Percentiles rank a stretch among this genome's conserved stretches.
These are phyloP conservation scores for Martiniozyma asiatica DNA, from an alignment of 1,139 yeast genomes.

Conservation along the genomic window DNA sequence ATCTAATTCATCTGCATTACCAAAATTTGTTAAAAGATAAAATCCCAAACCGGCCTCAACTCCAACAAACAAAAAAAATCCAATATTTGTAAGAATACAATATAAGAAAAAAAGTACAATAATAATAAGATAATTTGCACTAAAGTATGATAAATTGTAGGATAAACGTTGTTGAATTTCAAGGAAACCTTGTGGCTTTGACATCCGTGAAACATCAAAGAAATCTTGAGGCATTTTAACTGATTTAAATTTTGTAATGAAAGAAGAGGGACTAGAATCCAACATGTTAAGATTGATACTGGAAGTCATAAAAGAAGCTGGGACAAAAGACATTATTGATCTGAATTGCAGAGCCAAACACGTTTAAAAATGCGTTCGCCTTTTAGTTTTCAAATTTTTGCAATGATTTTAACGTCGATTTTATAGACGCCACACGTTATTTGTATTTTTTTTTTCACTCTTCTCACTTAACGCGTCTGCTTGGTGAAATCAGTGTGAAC, in stretches of 20 bases:
- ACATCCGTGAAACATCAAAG: slow-evolving; percentile 40
- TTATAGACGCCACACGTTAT: no score
- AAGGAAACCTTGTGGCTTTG: slow-evolving; percentile 39
- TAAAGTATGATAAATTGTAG: slow-evolving; percentile 42
- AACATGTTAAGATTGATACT: no score
- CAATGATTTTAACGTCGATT: no score
- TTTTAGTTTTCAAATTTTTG: no score
- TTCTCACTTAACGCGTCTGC: no score
- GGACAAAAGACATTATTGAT: no score
- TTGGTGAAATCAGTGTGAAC: no score
- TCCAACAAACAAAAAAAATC: slow-evolving; percentile 67
- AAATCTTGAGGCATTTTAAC: slow-evolving; percentile 48
- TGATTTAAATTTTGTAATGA: slow-evolving; percentile 29
- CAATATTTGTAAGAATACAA: slow-evolving; percentile 21
- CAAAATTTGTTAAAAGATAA: slow-evolving; percentile 53
- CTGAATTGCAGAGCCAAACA: no score
- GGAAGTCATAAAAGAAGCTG: background rate
- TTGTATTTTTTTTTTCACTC: no score
- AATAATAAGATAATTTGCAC: slow-evolving; percentile 40
- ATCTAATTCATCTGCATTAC: slow-evolving; percentile 63
- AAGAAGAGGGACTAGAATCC: no score
- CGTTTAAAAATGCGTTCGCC: no score
- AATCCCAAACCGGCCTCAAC: slow-evolving; percentile 46
- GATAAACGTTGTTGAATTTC: slow-evolving; percentile 42
- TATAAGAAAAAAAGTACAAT: slow-evolving; percentile 23